These are phyloP conservation scores for Fraxinus ornus DNA, from an alignment of 305 asterid species.

Conservation along the genomic window DNA sequence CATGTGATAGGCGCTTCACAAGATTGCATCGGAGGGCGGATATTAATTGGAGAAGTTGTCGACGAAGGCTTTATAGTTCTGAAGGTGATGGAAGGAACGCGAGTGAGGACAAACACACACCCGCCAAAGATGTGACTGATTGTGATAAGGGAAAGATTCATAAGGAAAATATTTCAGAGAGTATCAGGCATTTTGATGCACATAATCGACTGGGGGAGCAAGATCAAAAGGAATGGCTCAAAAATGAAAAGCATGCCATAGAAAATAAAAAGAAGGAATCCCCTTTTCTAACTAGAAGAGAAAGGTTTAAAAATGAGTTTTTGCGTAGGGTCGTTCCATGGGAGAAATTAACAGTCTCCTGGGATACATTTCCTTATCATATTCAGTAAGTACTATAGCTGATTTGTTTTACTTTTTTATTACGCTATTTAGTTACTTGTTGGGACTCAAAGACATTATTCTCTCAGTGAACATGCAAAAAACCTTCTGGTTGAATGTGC, in stretches of 20 bases:
- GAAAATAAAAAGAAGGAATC: constrained; percentile 89
- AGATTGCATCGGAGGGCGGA: constrained; percentile 42
- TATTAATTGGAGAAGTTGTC: constrained; percentile 43
- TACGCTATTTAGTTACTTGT: constrained; percentile 19
- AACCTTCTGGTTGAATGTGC: constrained; percentile 83
- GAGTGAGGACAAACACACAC: constrained; percentile 62
- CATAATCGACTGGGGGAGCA: constrained; percentile 87
- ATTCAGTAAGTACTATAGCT: constrained; percentile 54
- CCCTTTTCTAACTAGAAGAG: constrained; percentile 67
- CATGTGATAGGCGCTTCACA: constrained; percentile 37
- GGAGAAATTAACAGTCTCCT: constrained; percentile 82
- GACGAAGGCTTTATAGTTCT: constrained; percentile 66
- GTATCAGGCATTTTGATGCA: constrained; percentile 47
- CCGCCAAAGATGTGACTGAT: constrained; percentile 44
- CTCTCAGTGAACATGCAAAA: constrained; percentile 69
- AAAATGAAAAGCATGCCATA: constrained; percentile 69
- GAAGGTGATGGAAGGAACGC: constrained; percentile 89
- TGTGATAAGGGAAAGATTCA: constrained; percentile 45
- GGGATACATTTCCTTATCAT: constrained; percentile 95
- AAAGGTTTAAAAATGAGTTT: constrained; percentile 79
- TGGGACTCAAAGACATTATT: constrained; percentile 34
- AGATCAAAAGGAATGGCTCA: constrained; percentile 93
- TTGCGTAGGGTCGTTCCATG: constrained; percentile 85
- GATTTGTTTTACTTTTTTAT: constrained; percentile 7
- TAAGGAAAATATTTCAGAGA: constrained; percentile 39